A percentile compares a stretch with the other conserved stretches of the same genome.
phyloP scores from a whole-genome alignment of 2,329 filamentous ascomycete genomes.

The Epichloe typhina region DNA sequence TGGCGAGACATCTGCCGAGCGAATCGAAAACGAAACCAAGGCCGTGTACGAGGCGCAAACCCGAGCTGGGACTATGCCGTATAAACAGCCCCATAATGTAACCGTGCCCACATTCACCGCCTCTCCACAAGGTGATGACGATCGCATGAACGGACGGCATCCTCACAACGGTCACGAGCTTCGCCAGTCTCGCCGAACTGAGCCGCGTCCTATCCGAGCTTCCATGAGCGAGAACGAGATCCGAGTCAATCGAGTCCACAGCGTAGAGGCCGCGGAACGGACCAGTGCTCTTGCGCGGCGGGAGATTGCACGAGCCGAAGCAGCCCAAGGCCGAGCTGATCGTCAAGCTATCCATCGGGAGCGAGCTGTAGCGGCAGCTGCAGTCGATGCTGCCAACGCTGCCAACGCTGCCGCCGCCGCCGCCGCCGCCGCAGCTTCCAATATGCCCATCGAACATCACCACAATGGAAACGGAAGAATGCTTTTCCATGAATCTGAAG shows the following conservation, averaged over 20 bases:
- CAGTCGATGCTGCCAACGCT: conserved; percentile 16
- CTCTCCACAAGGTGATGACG: conserved; percentile 11
- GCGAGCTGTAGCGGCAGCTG: conserved; percentile 20
- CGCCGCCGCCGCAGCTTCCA: conserved; percentile 11
- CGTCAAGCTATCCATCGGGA: conserved; percentile 31
- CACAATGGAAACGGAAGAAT: conserved; percentile 15
- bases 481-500: conserved; percentile 32
- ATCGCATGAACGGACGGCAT: conserved; percentile 6
- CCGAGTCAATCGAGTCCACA: conserved; percentile 11
- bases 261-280: conserved; percentile 27
- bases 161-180: conserved; percentile 24
- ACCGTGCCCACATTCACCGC: conserved; percentile 11
- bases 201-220: conserved; percentile 19
- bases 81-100: conserved; percentile 11
- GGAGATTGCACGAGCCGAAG: conserved; percentile 39
- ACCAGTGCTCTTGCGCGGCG: conserved; percentile 36
- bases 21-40: conserved; percentile 34
- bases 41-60: conserved; percentile 38
- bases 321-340: conserved; percentile 36
- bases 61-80: conserved; percentile 23
- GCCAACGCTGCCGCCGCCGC: conserved; percentile 11
- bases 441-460: conserved; percentile 9
- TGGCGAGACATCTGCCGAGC: conserved; percentile 35
- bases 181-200: conserved; percentile 29
- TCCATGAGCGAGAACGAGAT: conserved; percentile 12